Conservation (phyloP, 2,329 filamentous ascomycete genomes). For the Hymenoscyphus fructigenus region DNA sequence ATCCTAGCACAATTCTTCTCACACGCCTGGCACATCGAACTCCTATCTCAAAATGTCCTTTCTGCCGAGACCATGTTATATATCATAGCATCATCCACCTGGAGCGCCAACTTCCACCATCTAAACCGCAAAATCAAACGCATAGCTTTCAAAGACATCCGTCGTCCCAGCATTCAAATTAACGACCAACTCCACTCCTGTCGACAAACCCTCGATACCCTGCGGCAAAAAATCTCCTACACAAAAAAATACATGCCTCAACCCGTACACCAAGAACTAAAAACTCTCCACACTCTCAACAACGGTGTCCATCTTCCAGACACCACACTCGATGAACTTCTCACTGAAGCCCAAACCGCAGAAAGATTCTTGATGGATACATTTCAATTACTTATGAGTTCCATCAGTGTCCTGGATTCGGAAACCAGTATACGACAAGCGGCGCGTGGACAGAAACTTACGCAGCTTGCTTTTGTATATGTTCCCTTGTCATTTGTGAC, state of each 20-base stretch:
- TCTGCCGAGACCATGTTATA: not conserved
- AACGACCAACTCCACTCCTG: not conserved
- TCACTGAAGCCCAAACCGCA: not conserved
- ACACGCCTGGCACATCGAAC: not conserved
- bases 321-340: not conserved
- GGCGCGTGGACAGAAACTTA: not conserved
- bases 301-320: not conserved
- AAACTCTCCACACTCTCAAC: not conserved
- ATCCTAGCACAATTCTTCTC: not conserved
- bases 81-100: not conserved
- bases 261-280: not conserved
- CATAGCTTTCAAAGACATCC: not conserved
- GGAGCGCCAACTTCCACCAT: not conserved
- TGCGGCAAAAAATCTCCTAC: not conserved
- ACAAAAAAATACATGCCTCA: not conserved
- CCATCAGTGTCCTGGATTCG: not conserved
- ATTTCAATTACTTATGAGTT: not conserved
- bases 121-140: not conserved
- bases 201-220: not conserved
- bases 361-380: not conserved
- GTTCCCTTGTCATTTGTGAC: too few species aligned
- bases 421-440: not conserved
- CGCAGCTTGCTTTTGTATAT: not conserved
- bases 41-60: not conserved
- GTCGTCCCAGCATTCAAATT: not conserved